These are phyloP conservation scores for Bryum argenteum DNA, from an alignment of 225 moss, liverwort and hornwort species.

Conservation along the genomic window DNA sequence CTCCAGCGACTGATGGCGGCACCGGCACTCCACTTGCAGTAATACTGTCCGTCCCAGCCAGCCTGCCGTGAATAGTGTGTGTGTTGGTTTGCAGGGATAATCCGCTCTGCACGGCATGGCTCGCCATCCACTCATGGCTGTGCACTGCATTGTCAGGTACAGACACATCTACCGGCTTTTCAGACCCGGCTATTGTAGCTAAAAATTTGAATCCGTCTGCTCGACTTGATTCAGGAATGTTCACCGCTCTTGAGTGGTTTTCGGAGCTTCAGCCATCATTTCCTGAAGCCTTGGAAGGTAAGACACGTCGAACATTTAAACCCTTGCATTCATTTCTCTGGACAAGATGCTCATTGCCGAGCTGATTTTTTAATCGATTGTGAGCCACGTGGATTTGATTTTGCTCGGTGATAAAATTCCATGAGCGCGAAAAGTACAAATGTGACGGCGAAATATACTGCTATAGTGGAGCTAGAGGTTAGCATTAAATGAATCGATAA, in stretches of 20 bases:
- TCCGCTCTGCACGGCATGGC: slow-evolving; percentile 12
- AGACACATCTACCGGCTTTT: slow-evolving; percentile 17
- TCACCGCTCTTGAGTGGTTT: background rate
- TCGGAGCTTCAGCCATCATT: slow-evolving; percentile 1
- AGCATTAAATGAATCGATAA: too few relatives aligned
- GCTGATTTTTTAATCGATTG: too few relatives aligned
- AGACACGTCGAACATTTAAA: too few relatives aligned
- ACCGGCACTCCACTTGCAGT: background rate
- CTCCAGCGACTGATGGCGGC: background rate
- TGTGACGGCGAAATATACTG: too few relatives aligned
- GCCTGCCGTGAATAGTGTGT: too few relatives aligned
- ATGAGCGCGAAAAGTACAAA: too few relatives aligned
- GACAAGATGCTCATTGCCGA: too few relatives aligned
- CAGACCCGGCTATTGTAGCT: background rate
- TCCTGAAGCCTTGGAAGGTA: background rate
- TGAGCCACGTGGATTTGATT: too few relatives aligned
- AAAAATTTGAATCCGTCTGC: slow-evolving; percentile 17
- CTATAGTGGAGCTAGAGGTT: too few relatives aligned
- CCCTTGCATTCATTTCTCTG: too few relatives aligned
- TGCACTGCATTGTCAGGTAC: background rate
- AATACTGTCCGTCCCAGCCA: too few relatives aligned
- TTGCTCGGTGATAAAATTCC: too few relatives aligned
- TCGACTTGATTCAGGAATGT: background rate
- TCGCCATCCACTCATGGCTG: background rate
- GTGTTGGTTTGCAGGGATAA: background rate